A percentile compares a stretch with the other conserved stretches of the same genome.
Conservation (phyloP, 495 filamentous ascomycete genomes). For the Penicillium bovifimosum region DNA sequence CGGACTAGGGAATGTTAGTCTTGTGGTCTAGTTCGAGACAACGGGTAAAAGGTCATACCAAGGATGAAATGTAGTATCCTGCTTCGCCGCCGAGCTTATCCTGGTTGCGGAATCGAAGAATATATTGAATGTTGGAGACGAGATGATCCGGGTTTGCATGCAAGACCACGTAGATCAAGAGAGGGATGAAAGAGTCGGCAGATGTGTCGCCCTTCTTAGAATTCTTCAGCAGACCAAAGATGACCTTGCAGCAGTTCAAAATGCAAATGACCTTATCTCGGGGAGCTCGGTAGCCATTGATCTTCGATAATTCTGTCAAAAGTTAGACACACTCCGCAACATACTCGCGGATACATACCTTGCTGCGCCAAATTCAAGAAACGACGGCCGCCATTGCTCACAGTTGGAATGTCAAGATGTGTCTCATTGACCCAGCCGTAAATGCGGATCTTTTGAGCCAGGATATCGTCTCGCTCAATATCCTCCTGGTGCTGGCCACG, state of each 20-base stretch:
- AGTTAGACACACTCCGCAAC: slow-evolving; percentile 19
- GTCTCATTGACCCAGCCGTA: slow-evolving; percentile 93
- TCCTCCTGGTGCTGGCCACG: slow-evolving; percentile 97
- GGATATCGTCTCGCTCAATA: slow-evolving; percentile 89
- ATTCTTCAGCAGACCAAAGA: slow-evolving; percentile 93
- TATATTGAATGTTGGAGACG: slow-evolving; percentile 97
- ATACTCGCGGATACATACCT: slow-evolving; percentile 43
- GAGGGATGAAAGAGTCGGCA: slow-evolving; percentile 91
- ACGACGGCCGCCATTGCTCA: slow-evolving; percentile 74
- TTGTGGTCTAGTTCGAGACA: background rate
- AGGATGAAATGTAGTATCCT: slow-evolving; percentile 95
- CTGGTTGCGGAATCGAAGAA: slow-evolving; percentile 91
- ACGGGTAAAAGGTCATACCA: slow-evolving; percentile 45
- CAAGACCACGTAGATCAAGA: slow-evolving; percentile 93
- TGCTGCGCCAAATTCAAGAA: slow-evolving; percentile 88
- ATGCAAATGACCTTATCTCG: slow-evolving; percentile 98
- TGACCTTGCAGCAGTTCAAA: slow-evolving; percentile 98
- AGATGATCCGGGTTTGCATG: slow-evolving; percentile 92
- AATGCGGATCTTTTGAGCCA: slow-evolving; percentile 93
- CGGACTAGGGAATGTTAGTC: slow-evolving; percentile 55
- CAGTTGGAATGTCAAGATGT: slow-evolving; percentile 89
- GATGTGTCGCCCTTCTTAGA: slow-evolving; percentile 82
- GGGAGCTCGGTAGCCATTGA: slow-evolving; percentile 91
- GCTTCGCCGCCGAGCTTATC: slow-evolving; percentile 96
- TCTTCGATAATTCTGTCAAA: slow-evolving; percentile 75